These are phyloP conservation scores for Sapria himalayana DNA, from an alignment of 345 rosid genomes.

Conservation along the genomic window DNA sequence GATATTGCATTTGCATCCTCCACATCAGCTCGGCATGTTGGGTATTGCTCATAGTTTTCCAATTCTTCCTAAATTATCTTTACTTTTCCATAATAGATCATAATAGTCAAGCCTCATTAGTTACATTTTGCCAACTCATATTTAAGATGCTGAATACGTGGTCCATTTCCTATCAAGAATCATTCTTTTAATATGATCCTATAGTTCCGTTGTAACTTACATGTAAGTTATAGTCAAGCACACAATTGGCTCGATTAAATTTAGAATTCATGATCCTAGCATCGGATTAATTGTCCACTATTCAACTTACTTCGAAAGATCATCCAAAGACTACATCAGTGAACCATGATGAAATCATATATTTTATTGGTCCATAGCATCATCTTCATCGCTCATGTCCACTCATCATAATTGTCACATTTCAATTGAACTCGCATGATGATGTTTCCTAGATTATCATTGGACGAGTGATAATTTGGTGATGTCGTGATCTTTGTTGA, in stretches of 20 bases:
- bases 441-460: not conserved
- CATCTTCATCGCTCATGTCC: not conserved
- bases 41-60: not conserved
- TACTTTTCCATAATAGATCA: not conserved
- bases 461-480: too few relatives aligned
- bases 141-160: not conserved
- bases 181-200: not conserved
- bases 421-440: not conserved
- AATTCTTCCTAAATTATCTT: not conserved
- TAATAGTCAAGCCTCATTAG: not conserved
- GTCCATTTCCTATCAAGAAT: not conserved
- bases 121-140: not conserved
- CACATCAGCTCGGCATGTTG: not conserved
- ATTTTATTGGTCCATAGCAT: conserved; percentile 1
- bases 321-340: not conserved
- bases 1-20: not conserved
- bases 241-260: not conserved
- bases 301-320: not conserved
- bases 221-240: not conserved
- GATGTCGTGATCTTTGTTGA: too few relatives aligned
- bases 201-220: not conserved
- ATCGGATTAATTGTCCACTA: not conserved
- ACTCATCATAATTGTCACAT: conserved; percentile 2
- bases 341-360: not conserved
- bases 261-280: not conserved